phyloP scores from a whole-genome alignment of 2,329 filamentous ascomycete species.

The Penicillium hesseltinei region DNA sequence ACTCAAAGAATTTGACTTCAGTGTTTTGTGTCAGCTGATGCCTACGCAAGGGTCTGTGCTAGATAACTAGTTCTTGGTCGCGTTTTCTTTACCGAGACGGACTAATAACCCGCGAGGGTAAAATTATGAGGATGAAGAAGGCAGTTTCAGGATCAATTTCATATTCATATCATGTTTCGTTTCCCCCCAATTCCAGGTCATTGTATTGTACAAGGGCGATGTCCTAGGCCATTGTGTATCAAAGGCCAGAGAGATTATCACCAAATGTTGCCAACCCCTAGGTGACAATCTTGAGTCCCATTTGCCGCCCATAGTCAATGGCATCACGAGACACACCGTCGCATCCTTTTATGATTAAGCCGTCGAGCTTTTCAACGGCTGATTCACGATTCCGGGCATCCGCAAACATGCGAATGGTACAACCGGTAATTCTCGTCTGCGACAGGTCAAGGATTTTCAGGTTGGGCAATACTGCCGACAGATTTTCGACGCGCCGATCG shows the following conservation, averaged over 20 bases:
- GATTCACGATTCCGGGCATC: slow-evolving; percentile 18
- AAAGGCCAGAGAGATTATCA: not conserved
- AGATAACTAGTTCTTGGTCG: not conserved
- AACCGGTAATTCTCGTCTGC: slow-evolving; percentile 35
- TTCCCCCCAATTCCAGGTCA: not conserved
- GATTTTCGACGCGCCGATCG: slow-evolving; percentile 22
- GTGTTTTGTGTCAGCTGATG: not conserved
- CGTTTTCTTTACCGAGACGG: not conserved
- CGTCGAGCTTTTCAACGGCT: slow-evolving; percentile 21
- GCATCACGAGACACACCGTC: slow-evolving; percentile 35
- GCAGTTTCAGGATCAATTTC: not conserved
- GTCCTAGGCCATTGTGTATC: not conserved
- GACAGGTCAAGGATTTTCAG: slow-evolving; percentile 37
- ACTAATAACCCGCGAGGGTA: not conserved
- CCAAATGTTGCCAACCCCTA: not conserved
- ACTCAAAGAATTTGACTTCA: not conserved
- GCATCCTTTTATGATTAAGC: slow-evolving; percentile 29
- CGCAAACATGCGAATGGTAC: slow-evolving; percentile 34
- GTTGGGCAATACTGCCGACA: slow-evolving; percentile 26
- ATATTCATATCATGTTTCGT: not conserved
- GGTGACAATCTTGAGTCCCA: slow-evolving; percentile 29
- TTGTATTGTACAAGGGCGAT: not conserved
- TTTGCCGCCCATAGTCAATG: slow-evolving; percentile 32
- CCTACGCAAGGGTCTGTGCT: not conserved
- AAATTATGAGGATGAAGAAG: no score